Conservation (phyloP, 331 rosid species). For the Malus hybrid region DNA sequence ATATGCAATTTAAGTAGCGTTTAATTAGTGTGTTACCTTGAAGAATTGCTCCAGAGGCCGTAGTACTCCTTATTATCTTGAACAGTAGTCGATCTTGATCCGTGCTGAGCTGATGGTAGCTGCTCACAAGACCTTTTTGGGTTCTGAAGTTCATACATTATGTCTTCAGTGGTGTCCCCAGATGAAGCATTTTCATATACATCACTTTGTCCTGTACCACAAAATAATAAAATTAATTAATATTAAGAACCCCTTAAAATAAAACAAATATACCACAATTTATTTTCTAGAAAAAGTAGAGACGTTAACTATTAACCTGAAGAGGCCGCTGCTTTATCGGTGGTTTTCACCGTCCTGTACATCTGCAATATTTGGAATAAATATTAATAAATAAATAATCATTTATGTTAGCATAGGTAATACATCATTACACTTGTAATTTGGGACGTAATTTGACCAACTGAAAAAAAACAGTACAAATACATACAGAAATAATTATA, state of each 20-base stretch:
- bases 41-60: slow-evolving; percentile 89
- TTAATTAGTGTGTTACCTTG: slow-evolving; percentile 39
- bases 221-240: background rate
- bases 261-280: background rate
- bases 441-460: background rate
- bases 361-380: slow-evolving; percentile 34
- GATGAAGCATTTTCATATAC: slow-evolving; percentile 90
- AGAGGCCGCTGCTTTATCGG: slow-evolving; percentile 89
- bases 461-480: slow-evolving; percentile 19
- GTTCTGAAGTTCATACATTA: slow-evolving; percentile 75
- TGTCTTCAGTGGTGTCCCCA: slow-evolving; percentile 86
- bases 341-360: slow-evolving; percentile 98
- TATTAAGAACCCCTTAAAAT: background rate
- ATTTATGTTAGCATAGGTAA: background rate
- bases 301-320: slow-evolving; percentile 50
- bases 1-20: background rate
- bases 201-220: slow-evolving; percentile 66
- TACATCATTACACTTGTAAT: background rate
- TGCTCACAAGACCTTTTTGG: slow-evolving; percentile 42
- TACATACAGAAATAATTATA: slow-evolving; percentile 41
- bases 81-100: slow-evolving; percentile 38
- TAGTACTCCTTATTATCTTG: slow-evolving; percentile 53
- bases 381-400: background rate
- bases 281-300: background rate
- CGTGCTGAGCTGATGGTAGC: slow-evolving; percentile 26